Evolutionary conservation across 1,139 yeast genomes (phyloP), one percentile per base, ranked within the genome.

Genomic region (Suhomyces panamericanus): DNA sequence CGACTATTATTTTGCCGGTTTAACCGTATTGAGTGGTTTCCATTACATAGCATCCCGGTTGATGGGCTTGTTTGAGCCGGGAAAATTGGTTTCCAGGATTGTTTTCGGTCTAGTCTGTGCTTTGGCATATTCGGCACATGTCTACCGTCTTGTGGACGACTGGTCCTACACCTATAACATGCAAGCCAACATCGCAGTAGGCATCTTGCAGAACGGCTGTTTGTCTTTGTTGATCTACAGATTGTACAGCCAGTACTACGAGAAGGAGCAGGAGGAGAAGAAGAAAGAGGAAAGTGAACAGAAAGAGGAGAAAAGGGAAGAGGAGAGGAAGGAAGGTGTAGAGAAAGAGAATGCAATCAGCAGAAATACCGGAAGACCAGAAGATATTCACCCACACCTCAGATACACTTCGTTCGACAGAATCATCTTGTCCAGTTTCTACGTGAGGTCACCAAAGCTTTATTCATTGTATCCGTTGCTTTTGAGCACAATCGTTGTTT

Each of bases 111-210:
- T 60, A 0, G 39, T 67, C 0, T 83, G 91, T 49, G 44, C 72
- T 0, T 46, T 67, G 0, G 71, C 81, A 31, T 89, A 87, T 53
- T 32, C 70, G 1, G 68, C 73, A 13, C 99, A 93, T 63, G 73
- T 93, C 9, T 63, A 77, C 39, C 75, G 93, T 50, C 70, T 93
- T 38, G 75, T 84, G 32, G 63, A 79, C 12, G 85, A 84, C 55
- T 93, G 97, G 91, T 86, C 90, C 50, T 93, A 93, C 65, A 83
- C 95, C 1, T 93, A 93, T 64, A 93, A 93, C 67, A 93, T 93
- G 98, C 77, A 81, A 55, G 96, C 95, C 27, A 93, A 95, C 57
- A 83, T 93, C 2, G 64, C 77, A 1, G 77, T 89, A 43, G 99
- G 97, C 0, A 49, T 89, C 3, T 51, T 84, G 5, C 97, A 91